Base-by-base conservation (phyloP, 2,329 filamentous ascomycete genomes). In the Xylariales sp. region DNA sequence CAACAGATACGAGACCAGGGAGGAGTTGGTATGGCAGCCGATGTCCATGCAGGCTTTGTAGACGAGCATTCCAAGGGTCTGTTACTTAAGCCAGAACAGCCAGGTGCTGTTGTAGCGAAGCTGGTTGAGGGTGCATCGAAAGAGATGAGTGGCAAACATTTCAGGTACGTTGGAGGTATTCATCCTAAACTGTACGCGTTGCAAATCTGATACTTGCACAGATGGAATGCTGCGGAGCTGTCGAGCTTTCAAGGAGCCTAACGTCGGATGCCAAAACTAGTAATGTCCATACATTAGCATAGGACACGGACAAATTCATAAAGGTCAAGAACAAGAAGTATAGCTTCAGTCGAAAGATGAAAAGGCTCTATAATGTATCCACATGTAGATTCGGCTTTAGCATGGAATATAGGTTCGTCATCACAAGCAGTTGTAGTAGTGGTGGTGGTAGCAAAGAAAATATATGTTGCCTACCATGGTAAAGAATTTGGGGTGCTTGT, bases 91-190 rank as follows among this genome's bases (percentile, higher is more conserved):
- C 88, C 90, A 0, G 88, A 95, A 54, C 84, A 89, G 63, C 87
- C 91, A 0, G 91, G 88, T 0, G 70, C 82, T 62, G 88, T 96
- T 10, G 91, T 97, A 63, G 90, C 89, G 3, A 84, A 78, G 54
- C 69, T 97, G 47, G 83, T 82, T 1, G 61, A 87, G 12, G 69
- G 75, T 34, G 86, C 80, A 5, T 71, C 76, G 3, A 76, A 67
- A 41, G 76, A 81, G 14, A 63, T 96, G 50, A 90, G 76, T 55
- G 93, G 93, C 20, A 81, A 81, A 54, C 89, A 86, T 57, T 65
- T 93, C 53, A 81, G 64, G 78, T 87, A 71, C 47, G 74, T 70
- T 14, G 19, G 40, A 20, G 24, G 21, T 6, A 35, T 24, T 45
- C 56, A 9, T 5, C n/a, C n/a, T 12, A n/a, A n/a, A 9, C 15